Conservation (phyloP, 495 filamentous ascomycete genomes). For the Daldinia loculata region DNA sequence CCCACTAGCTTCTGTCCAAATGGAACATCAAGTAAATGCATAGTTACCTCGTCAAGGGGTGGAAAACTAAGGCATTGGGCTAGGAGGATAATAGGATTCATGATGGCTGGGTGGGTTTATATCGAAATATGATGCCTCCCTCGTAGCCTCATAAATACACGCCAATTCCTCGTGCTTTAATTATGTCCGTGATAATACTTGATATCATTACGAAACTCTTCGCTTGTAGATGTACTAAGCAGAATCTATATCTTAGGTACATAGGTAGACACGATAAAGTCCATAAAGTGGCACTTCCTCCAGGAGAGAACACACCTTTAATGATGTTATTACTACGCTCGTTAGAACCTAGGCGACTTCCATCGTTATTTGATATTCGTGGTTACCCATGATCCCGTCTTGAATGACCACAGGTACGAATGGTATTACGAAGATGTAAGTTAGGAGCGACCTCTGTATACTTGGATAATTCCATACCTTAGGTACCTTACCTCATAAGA, state of each 20-base stretch:
- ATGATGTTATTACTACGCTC: not conserved
- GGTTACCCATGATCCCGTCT: not conserved
- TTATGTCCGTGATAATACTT: not conserved
- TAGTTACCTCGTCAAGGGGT: not conserved
- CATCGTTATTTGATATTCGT: not conserved
- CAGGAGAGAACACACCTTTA: not conserved
- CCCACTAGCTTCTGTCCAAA: not conserved
- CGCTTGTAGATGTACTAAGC: not conserved
- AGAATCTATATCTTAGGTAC: no score
- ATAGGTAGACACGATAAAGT: no score
- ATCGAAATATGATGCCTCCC: not conserved
- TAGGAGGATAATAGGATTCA: not conserved
- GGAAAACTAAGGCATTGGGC: not conserved
- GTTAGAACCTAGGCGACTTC: not conserved
- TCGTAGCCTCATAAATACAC: not conserved
- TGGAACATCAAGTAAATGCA: not conserved
- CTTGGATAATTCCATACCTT: not conserved
- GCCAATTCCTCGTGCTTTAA: not conserved
- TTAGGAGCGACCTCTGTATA: not conserved
- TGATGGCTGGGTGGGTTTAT: not conserved
- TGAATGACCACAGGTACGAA: not conserved
- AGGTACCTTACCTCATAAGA: no score
- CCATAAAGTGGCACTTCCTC: not conserved
- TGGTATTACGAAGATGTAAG: not conserved
- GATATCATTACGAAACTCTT: not conserved